Percentiles rank a stretch among this genome's conserved stretches.
Conservation (phyloP, 176 grass and related monocot species). For the Juncus effusus region DNA sequence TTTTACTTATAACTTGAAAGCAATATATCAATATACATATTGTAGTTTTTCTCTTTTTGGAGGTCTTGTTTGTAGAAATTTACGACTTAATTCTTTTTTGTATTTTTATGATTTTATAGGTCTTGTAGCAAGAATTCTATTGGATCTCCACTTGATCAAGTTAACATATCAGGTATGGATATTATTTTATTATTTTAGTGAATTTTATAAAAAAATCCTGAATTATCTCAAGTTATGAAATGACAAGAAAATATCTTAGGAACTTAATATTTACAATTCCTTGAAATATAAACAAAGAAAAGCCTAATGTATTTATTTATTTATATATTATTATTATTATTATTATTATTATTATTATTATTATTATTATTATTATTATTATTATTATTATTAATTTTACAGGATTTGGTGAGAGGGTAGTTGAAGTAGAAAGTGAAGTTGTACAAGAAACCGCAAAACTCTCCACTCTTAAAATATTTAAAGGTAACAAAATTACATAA, state of each 20-base stretch:
- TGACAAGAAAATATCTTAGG: neutral
- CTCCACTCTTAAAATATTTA: conserved; percentile 71
- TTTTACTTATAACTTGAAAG: no score
- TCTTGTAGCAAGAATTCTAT: conserved; percentile 29
- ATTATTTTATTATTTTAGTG: conserved; percentile 1
- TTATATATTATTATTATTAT: no score
- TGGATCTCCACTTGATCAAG: conserved; percentile 17
- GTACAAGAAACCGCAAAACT: conserved; percentile 47
- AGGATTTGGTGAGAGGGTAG: conserved; percentile 53
- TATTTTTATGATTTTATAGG: conserved; percentile 23
- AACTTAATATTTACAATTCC: no score
- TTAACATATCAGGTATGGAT: conserved; percentile 34
- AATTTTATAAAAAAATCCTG: neutral
- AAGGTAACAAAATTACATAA: conserved; percentile 40
- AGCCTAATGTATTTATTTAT: no score
- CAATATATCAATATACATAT: no score
- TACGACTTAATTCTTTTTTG: neutral
- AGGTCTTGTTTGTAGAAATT: neutral
- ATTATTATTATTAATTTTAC: neutral
- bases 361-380: no score
- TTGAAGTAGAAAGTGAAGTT: conserved; percentile 39
- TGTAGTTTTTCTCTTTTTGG: conserved; percentile 4
- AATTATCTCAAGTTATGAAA: neutral
- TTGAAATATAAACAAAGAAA: no score
- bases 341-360: no score